Conservation (phyloP, 2,329 filamentous ascomycete species). For the Escovopsis sp. region DNA sequence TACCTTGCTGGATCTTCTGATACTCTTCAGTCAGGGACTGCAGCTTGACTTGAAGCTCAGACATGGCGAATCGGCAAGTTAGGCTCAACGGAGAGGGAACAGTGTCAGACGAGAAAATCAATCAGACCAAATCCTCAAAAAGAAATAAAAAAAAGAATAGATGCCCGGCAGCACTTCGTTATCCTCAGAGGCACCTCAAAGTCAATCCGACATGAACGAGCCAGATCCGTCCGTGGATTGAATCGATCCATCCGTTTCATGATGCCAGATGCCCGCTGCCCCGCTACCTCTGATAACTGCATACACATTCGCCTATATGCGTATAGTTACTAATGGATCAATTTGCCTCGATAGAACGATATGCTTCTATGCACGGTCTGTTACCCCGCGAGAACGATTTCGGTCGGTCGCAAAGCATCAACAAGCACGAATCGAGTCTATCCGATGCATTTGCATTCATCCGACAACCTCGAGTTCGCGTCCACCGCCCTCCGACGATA, state of each 20-base stretch:
- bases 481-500: constrained; percentile 1
- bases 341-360: constrained; percentile 5
- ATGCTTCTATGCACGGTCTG: not conserved
- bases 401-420: not conserved
- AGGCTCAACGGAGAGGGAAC: not conserved
- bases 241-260: not conserved
- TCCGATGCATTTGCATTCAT: not conserved
- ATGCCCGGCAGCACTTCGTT: no score
- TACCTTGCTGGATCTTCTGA: constrained; percentile 73
- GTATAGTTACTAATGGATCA: not conserved
- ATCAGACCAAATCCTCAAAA: not conserved
- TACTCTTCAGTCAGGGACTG: constrained; percentile 79
- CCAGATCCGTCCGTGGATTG: not conserved
- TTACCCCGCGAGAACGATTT: constrained; percentile 6
- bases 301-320: no score
- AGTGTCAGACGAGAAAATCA: not conserved
- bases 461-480: not conserved
- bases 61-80: constrained; percentile 31
- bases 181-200: not conserved
- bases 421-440: not conserved
- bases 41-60: constrained; percentile 59
- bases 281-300: constrained; percentile 1
- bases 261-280: constrained; percentile 1
- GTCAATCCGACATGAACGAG: not conserved
- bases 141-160: not conserved